Conservation (phyloP, 2,329 filamentous ascomycete genomes). For the Fusarium sp. region DNA sequence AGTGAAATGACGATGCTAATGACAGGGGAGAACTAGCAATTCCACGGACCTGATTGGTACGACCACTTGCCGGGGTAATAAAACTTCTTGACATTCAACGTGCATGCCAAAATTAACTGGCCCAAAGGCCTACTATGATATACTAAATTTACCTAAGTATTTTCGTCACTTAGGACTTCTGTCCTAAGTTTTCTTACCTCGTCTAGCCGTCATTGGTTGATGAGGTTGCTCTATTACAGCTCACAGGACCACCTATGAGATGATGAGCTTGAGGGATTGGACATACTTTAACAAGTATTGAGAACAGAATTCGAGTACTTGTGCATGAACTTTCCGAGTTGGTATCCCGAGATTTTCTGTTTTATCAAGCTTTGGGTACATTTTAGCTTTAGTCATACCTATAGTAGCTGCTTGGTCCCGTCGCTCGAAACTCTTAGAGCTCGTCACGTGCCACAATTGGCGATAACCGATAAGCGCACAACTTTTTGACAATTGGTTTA, state of each 20-base stretch:
- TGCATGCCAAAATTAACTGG: neutral
- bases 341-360: neutral
- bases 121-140: neutral
- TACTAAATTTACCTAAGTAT: neutral
- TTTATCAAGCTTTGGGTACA: neutral
- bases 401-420: neutral
- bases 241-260: neutral
- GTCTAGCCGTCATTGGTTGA: neutral
- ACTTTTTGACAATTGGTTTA: conserved; percentile 30
- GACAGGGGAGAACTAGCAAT: conserved; percentile 9
- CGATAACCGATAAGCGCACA: conserved; percentile 36
- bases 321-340: neutral
- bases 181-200: neutral
- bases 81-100: neutral
- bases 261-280: neutral
- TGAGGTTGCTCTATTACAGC: neutral
- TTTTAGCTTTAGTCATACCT: neutral
- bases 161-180: neutral
- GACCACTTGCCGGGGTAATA: conserved; percentile 23
- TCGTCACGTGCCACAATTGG: conserved; percentile 3
- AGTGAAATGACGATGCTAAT: conserved; percentile 25
- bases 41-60: conserved; percentile 15
- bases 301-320: neutral
- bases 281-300: neutral
- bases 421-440: neutral